Percentiles rank a stretch among this genome's conserved stretches.
phyloP scores from a whole-genome alignment of 192 early-diverging fungal species.

The Glomus cerebriforme region DNA sequence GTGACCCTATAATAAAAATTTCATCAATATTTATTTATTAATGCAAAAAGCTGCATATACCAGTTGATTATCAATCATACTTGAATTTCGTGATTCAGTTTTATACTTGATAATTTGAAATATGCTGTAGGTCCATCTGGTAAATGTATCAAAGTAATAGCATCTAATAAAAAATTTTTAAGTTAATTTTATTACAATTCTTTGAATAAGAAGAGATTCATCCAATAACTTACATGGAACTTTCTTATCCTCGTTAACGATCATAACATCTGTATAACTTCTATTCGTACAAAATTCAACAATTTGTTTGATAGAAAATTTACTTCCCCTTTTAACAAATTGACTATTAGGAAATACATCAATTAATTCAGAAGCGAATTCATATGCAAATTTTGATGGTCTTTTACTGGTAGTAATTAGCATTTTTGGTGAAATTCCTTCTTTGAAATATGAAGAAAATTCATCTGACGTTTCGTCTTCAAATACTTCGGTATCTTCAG shows the following conservation, averaged over 20 bases:
- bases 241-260: constrained; percentile 94
- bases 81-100: constrained; percentile 74
- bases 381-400: constrained; percentile 56
- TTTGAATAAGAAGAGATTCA: constrained; percentile 5
- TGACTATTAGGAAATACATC: constrained; percentile 89
- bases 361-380: constrained; percentile 88
- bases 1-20: constrained; percentile 61
- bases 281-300: constrained; percentile 86
- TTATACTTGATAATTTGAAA: constrained; percentile 87
- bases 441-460: constrained; percentile 82
- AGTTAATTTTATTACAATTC: neutral
- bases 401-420: constrained; percentile 86
- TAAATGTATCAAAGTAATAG: constrained; percentile 90
- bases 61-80: constrained; percentile 17
- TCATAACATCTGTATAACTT: constrained; percentile 91
- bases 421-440: constrained; percentile 87
- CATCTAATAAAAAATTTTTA: constrained; percentile 47
- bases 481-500: constrained; percentile 77
- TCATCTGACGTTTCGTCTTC: constrained; percentile 86
- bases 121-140: constrained; percentile 97
- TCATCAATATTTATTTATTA: neutral
- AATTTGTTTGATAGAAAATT: constrained; percentile 89
- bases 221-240: constrained; percentile 83
- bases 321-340: constrained; percentile 83
- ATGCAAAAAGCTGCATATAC: neutral